Percentiles rank a stretch among this genome's conserved stretches.
These are phyloP conservation scores for Rhynchosporium secalis DNA, from an alignment of 2,329 filamentous ascomycete species.

Conservation along the genomic window DNA sequence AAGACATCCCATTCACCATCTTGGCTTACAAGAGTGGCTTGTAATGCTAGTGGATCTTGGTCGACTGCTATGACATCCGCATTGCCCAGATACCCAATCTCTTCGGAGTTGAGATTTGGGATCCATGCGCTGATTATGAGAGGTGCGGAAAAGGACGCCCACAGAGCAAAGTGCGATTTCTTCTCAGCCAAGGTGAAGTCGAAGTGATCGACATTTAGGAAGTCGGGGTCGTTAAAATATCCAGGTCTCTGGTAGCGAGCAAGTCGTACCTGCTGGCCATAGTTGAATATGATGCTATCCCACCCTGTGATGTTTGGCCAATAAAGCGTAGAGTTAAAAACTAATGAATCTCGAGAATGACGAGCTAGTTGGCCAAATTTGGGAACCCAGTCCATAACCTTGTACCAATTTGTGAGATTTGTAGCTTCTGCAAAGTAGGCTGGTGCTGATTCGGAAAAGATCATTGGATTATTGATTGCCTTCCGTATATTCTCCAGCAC, in stretches of 20 bases:
- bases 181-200: conserved; percentile 34
- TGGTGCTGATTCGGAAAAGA: conserved; percentile 42
- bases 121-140: conserved; percentile 40
- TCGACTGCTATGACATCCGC: conserved; percentile 35
- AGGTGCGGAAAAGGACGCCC: conserved; percentile 35
- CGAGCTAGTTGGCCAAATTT: conserved; percentile 42
- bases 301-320: conserved; percentile 41
- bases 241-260: conserved; percentile 41
- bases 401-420: conserved; percentile 44
- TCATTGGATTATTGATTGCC: conserved; percentile 35
- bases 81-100: conserved; percentile 43
- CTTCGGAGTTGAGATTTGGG: conserved; percentile 38
- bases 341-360: conserved; percentile 40
- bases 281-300: conserved; percentile 51
- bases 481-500: conserved; percentile 34
- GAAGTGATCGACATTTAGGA: conserved; percentile 36
- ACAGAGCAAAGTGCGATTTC: conserved; percentile 36
- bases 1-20: conserved; percentile 47
- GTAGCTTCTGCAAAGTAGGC: conserved; percentile 52
- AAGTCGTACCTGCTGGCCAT: conserved; percentile 41
- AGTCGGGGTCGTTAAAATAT: conserved; percentile 41
- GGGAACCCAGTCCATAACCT: conserved; percentile 49
- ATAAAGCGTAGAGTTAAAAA: conserved; percentile 34
- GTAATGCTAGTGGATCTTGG: conserved; percentile 37
- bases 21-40: conserved; percentile 48